Evolutionary conservation across 2,329 filamentous ascomycete genomes (phyloP).

Genomic region (Metarhizium sp.): DNA sequence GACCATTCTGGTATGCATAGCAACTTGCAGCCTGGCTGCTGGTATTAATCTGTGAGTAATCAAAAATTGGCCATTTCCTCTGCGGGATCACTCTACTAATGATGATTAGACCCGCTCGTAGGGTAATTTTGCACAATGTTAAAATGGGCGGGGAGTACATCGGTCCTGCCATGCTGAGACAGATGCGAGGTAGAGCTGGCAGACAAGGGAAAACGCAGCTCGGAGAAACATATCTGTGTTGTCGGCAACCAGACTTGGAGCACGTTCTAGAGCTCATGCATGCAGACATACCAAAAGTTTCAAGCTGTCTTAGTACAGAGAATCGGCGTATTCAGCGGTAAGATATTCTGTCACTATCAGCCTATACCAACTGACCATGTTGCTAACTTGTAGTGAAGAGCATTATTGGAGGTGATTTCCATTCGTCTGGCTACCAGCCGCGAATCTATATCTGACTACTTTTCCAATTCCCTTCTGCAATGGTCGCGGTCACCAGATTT

Average conservation of each 20-base stretch:
- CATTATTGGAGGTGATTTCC: conserved; percentile 61
- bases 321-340: conserved; percentile 59
- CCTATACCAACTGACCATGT: background rate
- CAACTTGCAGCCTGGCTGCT: conserved; percentile 71
- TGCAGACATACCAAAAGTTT: conserved; percentile 59
- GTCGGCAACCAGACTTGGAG: conserved; percentile 57
- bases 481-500: conserved; percentile 41
- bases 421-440: conserved; percentile 57
- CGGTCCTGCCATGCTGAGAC: conserved; percentile 69
- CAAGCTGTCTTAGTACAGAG: conserved; percentile 59
- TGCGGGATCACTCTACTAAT: conserved; percentile 10
- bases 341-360: background rate
- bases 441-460: conserved; percentile 58
- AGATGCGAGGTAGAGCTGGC: conserved; percentile 72
- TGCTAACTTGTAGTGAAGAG: conserved; percentile 30
- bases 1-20: conserved; percentile 59
- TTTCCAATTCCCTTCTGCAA: conserved; percentile 57
- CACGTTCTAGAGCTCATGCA: conserved; percentile 62
- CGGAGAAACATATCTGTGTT: conserved; percentile 71
- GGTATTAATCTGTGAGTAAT: conserved; percentile 58
- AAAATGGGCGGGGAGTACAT: conserved; percentile 69
- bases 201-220: conserved; percentile 70
- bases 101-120: conserved; percentile 43
- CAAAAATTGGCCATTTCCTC: background rate
- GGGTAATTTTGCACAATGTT: conserved; percentile 67